Evolutionary conservation across 345 rosid genomes (phyloP), one percentile per base, ranked within the genome.

Genomic region (Populus ilicifolia): DNA sequence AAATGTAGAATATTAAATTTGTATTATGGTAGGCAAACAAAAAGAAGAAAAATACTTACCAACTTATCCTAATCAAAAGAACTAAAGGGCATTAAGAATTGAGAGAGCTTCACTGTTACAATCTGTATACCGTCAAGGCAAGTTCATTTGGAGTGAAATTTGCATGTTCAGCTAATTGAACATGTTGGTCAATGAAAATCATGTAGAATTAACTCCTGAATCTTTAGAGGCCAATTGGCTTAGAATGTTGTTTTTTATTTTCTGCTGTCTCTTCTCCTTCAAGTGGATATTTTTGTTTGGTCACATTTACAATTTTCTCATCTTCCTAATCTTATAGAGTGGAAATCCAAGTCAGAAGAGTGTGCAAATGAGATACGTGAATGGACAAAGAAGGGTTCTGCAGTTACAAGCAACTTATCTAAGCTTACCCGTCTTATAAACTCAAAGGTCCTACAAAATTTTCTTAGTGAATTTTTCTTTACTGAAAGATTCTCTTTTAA

Each of bases 351-450:
- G 87, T 87, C 91, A 18, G 98, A 96, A 70, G 96, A 86, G 77
- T 91, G 93, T 82, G 98, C 93, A 71, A 93, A 92, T 87, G 92
- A 93, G 81, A 87, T 93, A 78, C 92, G 88, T 82, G 92, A 96
- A 64, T 91, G 92, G 98, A 91, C 88, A 86, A 96, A 93, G 86
- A 86, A 88, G 83, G 89, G 89, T 81, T 96, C 98, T 76, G 89
- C 83, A 65, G 93, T 94, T 71, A 82, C 93, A 66, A 96, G 97
- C 78, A 88, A 80, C 87, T 76, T 96, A 79, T 85, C 94, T 65
- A 96, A 92, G 86, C 88, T 89, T 83, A 90, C 77, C 80, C 96
- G 99, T 73, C 92, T 85, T 83, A 89, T 96, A 79, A 84, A 88
- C 81, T 85, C 91, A 11, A 92, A 93, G 98, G 99, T 93, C 71